These are phyloP conservation scores for Puccinia hordei DNA, from an alignment of 1,284 basidiomycete genomes.

Conservation along the genomic window DNA sequence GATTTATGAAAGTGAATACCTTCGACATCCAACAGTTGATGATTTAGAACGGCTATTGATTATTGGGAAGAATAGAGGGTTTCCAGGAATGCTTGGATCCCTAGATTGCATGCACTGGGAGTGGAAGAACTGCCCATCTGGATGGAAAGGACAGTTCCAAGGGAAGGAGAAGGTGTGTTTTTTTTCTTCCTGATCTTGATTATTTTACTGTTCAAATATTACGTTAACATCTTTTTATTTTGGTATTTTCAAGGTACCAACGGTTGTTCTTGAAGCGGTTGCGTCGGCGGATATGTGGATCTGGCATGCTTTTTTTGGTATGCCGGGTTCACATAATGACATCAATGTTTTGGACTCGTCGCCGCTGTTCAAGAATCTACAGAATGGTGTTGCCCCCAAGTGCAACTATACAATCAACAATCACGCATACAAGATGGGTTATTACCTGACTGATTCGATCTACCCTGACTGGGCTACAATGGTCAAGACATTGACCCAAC, in stretches of 20 bases:
- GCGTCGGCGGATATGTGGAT: neutral
- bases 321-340: neutral
- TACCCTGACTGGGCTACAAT: neutral
- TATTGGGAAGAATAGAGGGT: neutral
- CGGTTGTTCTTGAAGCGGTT: slow-evolving; percentile 2
- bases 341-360: neutral
- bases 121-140: slow-evolving; percentile 26
- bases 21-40: neutral
- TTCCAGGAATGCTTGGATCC: neutral
- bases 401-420: slow-evolving; percentile 6
- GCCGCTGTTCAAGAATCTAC: neutral
- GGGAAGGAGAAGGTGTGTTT: slow-evolving; percentile 13
- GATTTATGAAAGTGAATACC: slow-evolving; percentile 19
- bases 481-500: slow-evolving; percentile 15
- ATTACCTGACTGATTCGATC: slow-evolving; percentile 16
- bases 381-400: neutral
- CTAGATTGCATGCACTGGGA: slow-evolving; percentile 24
- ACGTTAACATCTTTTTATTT: too few species aligned
- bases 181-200: neutral
- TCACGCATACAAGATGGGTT: neutral
- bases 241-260: neutral
- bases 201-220: neutral
- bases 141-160: neutral
- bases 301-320: slow-evolving; percentile 19
- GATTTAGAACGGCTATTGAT: neutral